These are phyloP conservation scores for Oenanthe sinensis DNA, from an alignment of 129 eudicot genomes.

Conservation along the genomic window DNA sequence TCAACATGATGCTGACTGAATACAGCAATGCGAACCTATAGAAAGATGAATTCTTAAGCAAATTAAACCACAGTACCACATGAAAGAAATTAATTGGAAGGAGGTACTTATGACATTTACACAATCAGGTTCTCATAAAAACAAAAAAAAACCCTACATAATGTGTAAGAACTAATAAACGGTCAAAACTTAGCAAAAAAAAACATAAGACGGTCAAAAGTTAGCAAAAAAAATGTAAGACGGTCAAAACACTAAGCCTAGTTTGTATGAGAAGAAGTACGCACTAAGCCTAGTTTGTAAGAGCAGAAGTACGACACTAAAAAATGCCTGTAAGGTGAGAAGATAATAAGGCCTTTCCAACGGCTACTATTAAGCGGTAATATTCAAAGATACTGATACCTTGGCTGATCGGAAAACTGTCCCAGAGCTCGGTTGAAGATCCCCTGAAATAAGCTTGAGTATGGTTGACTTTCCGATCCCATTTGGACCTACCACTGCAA, in stretches of 20 bases:
- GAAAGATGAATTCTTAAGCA: background rate
- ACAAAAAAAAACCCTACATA: background rate
- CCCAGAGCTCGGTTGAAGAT: constrained; percentile 97
- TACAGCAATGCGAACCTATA: constrained; percentile 96
- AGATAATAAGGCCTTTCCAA: background rate
- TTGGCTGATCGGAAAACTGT: constrained; percentile 96
- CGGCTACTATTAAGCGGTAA: background rate
- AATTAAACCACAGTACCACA: constrained; percentile 10
- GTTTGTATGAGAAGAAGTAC: too few relatives aligned
- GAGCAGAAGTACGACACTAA: background rate
- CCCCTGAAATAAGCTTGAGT: constrained; percentile 92
- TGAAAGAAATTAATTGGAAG: background rate
- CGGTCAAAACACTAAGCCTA: too few relatives aligned
- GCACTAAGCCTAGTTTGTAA: background rate
- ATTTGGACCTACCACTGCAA: constrained; percentile 99
- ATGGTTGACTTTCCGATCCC: constrained; percentile 98
- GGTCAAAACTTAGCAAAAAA: background rate
- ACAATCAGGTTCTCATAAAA: background rate
- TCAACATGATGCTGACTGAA: constrained; percentile 98
- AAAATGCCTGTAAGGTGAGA: background rate
- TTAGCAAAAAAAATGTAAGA: too few relatives aligned
- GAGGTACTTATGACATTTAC: background rate
- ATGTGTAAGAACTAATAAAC: background rate
- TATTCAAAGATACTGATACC: constrained; percentile 27
- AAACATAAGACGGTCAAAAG: too few relatives aligned